phyloP scores from a whole-genome alignment of 2,329 filamentous ascomycete species.

The Diatrype stigma region DNA sequence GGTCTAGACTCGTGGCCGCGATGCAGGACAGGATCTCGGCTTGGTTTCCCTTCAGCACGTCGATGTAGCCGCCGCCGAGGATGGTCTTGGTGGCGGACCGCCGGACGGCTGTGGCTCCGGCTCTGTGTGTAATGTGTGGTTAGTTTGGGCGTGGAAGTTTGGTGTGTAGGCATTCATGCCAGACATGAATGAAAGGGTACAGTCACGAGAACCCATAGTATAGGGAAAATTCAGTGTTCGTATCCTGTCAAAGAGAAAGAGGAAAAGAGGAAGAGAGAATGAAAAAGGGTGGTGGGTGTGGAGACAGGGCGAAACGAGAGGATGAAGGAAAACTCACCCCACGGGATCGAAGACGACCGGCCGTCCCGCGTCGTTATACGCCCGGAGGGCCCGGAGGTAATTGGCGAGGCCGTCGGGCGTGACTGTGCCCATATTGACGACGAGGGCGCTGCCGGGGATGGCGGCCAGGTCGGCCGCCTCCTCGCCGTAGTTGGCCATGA shows the following conservation, averaged over 20 bases:
- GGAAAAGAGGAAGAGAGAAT: background rate
- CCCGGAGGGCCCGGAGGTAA: conserved; percentile 68
- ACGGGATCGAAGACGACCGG: conserved; percentile 87
- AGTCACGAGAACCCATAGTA: too few relatives aligned
- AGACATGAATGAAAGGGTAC: too few relatives aligned
- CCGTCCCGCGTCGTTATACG: conserved; percentile 73
- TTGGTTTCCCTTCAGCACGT: conserved; percentile 92
- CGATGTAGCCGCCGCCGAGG: conserved; percentile 70
- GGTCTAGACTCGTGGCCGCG: conserved; percentile 16
- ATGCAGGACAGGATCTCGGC: conserved; percentile 80
- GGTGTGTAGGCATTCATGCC: too few relatives aligned
- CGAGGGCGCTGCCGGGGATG: conserved; percentile 66
- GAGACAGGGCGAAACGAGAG: too few relatives aligned
- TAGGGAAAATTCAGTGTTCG: too few relatives aligned
- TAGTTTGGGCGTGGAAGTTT: too few relatives aligned
- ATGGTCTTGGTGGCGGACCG: conserved; percentile 67
- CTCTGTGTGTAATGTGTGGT: conserved; percentile 35
- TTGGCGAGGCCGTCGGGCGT: conserved; percentile 69
- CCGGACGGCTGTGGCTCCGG: conserved; percentile 74
- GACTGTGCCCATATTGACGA: conserved; percentile 94
- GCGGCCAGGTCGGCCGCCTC: conserved; percentile 79
- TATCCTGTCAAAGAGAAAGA: background rate
- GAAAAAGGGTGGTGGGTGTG: background rate
- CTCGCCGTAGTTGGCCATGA: conserved; percentile 85
- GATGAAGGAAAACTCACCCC: conserved; percentile 62